Percentiles rank a stretch among this genome's conserved stretches.
phyloP scores from a whole-genome alignment of 1,139 yeast species.

The Magnusiomyces tetraspermus region DNA sequence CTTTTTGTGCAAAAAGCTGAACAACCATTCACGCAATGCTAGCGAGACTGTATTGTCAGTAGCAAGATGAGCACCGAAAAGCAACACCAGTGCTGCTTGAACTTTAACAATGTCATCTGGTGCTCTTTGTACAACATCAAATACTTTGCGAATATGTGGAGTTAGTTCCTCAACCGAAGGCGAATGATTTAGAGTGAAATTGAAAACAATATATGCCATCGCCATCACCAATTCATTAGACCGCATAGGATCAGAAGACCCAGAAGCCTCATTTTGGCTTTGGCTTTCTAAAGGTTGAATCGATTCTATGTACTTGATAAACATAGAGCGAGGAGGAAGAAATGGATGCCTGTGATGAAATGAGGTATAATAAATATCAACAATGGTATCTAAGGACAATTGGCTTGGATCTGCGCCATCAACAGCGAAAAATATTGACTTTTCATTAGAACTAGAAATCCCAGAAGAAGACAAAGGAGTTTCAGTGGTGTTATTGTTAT shows the following conservation, averaged over 20 bases:
- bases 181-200: slow-evolving; percentile 1
- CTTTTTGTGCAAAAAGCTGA: slow-evolving; percentile 8
- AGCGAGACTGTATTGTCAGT: slow-evolving; percentile 13
- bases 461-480: too few relatives aligned
- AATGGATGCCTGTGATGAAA: slow-evolving; percentile 14
- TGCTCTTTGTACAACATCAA: slow-evolving; percentile 7
- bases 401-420: slow-evolving; percentile 4
- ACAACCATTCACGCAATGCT: slow-evolving; percentile 13
- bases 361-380: slow-evolving; percentile 11
- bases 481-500: too few relatives aligned
- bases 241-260: slow-evolving; percentile 1
- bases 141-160: slow-evolving; percentile 7
- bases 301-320: background rate
- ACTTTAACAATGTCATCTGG: slow-evolving; percentile 13
- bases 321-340: slow-evolving; percentile 8
- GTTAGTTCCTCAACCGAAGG: slow-evolving; percentile 6
- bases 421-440: too few relatives aligned
- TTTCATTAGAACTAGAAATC: too few relatives aligned
- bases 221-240: slow-evolving; percentile 11
- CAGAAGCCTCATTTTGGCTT: background rate
- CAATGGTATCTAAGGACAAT: slow-evolving; percentile 8
- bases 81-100: slow-evolving; percentile 11
- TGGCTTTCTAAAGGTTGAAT: background rate
- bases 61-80: slow-evolving; percentile 11
- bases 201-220: slow-evolving; percentile 8